Conservation (phyloP, 2,329 filamentous ascomycete genomes). For the Cladosporium sp. region DNA sequence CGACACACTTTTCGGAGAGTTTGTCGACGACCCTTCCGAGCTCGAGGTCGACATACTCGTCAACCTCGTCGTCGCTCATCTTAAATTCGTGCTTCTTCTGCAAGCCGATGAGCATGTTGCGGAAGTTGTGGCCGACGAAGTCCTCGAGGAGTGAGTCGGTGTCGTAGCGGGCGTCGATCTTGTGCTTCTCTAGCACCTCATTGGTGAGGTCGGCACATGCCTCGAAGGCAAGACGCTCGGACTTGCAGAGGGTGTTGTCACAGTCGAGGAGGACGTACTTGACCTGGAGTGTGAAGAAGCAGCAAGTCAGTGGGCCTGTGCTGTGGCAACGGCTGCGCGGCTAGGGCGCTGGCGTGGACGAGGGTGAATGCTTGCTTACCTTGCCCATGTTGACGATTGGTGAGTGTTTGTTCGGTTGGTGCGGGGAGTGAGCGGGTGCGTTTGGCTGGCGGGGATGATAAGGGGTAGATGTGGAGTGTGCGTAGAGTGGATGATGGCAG, state of each 20-base stretch:
- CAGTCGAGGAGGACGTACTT: slow-evolving; percentile 58
- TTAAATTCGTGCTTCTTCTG: slow-evolving; percentile 75
- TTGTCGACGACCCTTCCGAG: slow-evolving; percentile 83
- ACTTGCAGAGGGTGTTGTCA: slow-evolving; percentile 91
- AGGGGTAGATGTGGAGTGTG: background rate
- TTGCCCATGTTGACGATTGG: slow-evolving; percentile 32
- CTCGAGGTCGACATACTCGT: slow-evolving; percentile 73
- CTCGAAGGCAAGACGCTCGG: slow-evolving; percentile 87
- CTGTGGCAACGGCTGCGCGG: slow-evolving; percentile 17
- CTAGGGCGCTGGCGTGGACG: slow-evolving; percentile 17
- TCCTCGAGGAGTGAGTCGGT: slow-evolving; percentile 76
- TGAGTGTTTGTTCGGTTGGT: slow-evolving; percentile 15
- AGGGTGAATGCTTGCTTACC: slow-evolving; percentile 28
- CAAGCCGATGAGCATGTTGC: slow-evolving; percentile 80
- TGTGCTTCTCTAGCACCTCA: slow-evolving; percentile 71
- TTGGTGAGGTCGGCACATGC: slow-evolving; percentile 89
- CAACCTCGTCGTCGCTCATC: slow-evolving; percentile 67
- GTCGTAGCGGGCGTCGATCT: slow-evolving; percentile 70
- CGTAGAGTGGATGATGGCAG: background rate
- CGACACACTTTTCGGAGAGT: slow-evolving; percentile 51
- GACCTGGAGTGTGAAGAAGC: slow-evolving; percentile 34
- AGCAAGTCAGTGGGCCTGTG: slow-evolving; percentile 4
- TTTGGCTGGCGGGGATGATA: background rate
- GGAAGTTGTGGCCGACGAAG: slow-evolving; percentile 94
- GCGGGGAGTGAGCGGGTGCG: slow-evolving; percentile 12